A percentile compares a stretch with the other conserved stretches of the same genome.
phyloP scores from a whole-genome alignment of 768 basidiomycete genomes.

The Lentinula sp. region DNA sequence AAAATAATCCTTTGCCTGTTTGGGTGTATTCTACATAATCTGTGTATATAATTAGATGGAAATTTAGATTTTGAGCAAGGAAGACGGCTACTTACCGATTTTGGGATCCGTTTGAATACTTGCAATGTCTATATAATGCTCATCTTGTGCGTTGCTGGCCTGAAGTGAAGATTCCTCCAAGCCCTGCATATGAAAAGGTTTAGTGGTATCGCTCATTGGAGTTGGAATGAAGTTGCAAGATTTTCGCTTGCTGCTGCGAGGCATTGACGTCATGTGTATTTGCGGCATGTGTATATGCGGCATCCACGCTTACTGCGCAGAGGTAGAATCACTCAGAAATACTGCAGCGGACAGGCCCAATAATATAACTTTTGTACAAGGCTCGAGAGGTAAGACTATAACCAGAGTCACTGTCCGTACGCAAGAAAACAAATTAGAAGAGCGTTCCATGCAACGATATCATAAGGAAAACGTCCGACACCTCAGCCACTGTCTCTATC shows the following conservation, averaged over 20 bases:
- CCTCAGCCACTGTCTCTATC: neutral
- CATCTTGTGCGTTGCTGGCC: constrained; percentile 9
- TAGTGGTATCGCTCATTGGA: neutral
- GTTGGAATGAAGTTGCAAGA: neutral
- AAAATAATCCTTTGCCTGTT: constrained; percentile 34
- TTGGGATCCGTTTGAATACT: constrained; percentile 16
- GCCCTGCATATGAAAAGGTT: constrained; percentile 18
- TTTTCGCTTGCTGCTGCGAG: neutral
- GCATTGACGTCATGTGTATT: neutral
- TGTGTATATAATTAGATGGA: constrained; percentile 6
- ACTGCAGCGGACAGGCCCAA: neutral
- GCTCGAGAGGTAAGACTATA: neutral
- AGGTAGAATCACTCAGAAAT: neutral
- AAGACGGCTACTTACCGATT: constrained; percentile 9
- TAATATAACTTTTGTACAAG: neutral
- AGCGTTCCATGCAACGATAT: neutral
- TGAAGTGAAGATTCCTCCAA: constrained; percentile 6
- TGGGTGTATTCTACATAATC: constrained; percentile 33
- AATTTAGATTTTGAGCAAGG: neutral
- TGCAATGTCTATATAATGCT: constrained; percentile 14
- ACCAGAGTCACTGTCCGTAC: neutral
- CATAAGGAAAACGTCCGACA: neutral
- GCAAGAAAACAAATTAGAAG: neutral
- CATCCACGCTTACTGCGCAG: neutral
- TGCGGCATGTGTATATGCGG: neutral